A percentile compares a stretch with the other conserved stretches of the same genome.
Conservation (phyloP, 306 rosid species). For the Pyrus pyrifolia region DNA sequence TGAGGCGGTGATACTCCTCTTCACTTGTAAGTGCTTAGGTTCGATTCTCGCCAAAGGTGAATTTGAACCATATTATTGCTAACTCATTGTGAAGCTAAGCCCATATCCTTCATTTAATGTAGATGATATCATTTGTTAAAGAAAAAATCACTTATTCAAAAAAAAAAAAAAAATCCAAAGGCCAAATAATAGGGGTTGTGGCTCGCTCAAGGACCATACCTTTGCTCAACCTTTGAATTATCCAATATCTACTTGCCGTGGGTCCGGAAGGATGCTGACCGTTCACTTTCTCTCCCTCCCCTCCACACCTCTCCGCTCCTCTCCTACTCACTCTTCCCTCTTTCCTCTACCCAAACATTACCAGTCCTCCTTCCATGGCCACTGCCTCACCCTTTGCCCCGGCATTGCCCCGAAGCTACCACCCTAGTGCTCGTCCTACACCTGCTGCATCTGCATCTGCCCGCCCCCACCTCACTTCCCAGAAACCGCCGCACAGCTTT, state of each 20-base stretch:
- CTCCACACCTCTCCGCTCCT: not conserved
- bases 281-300: constrained; percentile 1
- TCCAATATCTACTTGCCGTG: constrained; percentile 18
- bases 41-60: too few relatives aligned
- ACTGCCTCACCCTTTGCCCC: constrained; percentile 34
- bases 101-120: too few relatives aligned
- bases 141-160: too few relatives aligned
- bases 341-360: not conserved
- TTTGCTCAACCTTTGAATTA: not conserved
- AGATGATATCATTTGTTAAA: too few relatives aligned
- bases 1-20: too few relatives aligned
- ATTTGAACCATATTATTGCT: too few relatives aligned
- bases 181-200: not conserved
- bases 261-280: constrained; percentile 12
- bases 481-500: not conserved
- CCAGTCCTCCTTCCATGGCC: constrained; percentile 29
- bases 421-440: constrained; percentile 3
- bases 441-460: not conserved
- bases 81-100: accelerated
- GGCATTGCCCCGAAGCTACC: constrained; percentile 21
- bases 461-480: constrained; percentile 6
- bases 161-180: not conserved
- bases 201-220: not conserved
- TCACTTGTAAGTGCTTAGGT: too few relatives aligned
- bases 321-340: not conserved